Evolutionary conservation across 2,329 filamentous ascomycete species (phyloP).

Genomic region (Aspergillus arachidicola): DNA sequence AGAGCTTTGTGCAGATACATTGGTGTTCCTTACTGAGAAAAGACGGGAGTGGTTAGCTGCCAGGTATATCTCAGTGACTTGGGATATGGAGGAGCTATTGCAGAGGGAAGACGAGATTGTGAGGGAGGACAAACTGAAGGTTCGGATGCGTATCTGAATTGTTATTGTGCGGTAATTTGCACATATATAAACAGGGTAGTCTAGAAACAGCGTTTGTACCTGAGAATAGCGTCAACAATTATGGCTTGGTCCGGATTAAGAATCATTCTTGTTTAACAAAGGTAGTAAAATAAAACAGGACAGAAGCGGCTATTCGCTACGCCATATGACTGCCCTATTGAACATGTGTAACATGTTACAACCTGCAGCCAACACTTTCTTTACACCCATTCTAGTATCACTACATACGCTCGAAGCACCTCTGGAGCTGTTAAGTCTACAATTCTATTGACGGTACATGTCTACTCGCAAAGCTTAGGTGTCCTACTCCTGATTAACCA

Average conservation of each 20-base stretch:
- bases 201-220: background rate
- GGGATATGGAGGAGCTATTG: background rate
- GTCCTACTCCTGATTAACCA: no score
- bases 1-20: background rate
- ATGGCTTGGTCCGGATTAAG: background rate
- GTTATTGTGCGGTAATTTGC: background rate
- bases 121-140: background rate
- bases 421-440: no score
- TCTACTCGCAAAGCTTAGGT: no score
- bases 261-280: no score
- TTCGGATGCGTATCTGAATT: background rate
- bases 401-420: no score
- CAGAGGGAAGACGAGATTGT: conserved; percentile 15
- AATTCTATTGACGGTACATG: no score
- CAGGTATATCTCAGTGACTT: background rate
- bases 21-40: background rate
- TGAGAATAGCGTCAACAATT: background rate
- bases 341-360: no score
- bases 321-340: no score
- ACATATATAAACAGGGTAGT: background rate
- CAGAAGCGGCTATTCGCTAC: no score
- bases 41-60: background rate
- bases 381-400: no score
- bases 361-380: no score
- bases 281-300: no score